These are phyloP conservation scores for Boletus rubroflammeus DNA, from an alignment of 768 basidiomycete genomes.

Conservation along the genomic window DNA sequence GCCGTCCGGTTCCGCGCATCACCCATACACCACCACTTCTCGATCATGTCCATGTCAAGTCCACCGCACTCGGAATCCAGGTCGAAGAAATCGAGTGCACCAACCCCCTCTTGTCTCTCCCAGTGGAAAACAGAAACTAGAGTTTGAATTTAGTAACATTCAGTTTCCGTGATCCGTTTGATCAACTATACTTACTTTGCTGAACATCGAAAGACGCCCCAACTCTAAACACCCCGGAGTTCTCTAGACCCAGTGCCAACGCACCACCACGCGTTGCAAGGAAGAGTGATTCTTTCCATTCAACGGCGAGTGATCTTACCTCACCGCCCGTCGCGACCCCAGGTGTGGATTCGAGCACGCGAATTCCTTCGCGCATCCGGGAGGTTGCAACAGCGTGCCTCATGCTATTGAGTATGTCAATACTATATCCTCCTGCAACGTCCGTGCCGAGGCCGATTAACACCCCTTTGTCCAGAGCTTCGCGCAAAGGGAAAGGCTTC, in stretches of 20 bases:
- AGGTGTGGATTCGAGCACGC: slow-evolving; percentile 25
- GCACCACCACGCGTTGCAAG: slow-evolving; percentile 82
- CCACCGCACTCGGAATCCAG: slow-evolving; percentile 8
- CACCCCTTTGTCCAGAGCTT: slow-evolving; percentile 61
- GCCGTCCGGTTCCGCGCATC: slow-evolving; percentile 58
- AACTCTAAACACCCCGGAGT: slow-evolving; percentile 50
- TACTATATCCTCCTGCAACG: slow-evolving; percentile 80
- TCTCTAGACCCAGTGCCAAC: slow-evolving; percentile 56
- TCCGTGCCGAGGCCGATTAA: slow-evolving; percentile 82
- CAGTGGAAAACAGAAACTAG: slow-evolving; percentile 49
- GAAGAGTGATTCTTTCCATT: slow-evolving; percentile 81
- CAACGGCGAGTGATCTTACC: slow-evolving; percentile 44
- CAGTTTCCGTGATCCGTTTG: background rate
- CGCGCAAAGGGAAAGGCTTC: slow-evolving; percentile 62
- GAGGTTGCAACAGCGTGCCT: slow-evolving; percentile 71
- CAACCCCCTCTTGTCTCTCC: slow-evolving; percentile 43
- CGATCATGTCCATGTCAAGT: slow-evolving; percentile 53
- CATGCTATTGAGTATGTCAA: slow-evolving; percentile 79
- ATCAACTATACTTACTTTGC: slow-evolving; percentile 46
- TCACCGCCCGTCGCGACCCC: background rate
- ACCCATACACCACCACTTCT: slow-evolving; percentile 91
- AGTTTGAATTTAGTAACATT: background rate
- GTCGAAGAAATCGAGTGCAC: slow-evolving; percentile 71
- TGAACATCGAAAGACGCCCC: slow-evolving; percentile 76
- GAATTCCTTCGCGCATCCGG: slow-evolving; percentile 59